Percentiles rank a stretch among this genome's conserved stretches.
Evolutionary conservation across 2,329 filamentous ascomycete genomes (phyloP).

Genomic region (Ophiostoma australiae): DNA sequence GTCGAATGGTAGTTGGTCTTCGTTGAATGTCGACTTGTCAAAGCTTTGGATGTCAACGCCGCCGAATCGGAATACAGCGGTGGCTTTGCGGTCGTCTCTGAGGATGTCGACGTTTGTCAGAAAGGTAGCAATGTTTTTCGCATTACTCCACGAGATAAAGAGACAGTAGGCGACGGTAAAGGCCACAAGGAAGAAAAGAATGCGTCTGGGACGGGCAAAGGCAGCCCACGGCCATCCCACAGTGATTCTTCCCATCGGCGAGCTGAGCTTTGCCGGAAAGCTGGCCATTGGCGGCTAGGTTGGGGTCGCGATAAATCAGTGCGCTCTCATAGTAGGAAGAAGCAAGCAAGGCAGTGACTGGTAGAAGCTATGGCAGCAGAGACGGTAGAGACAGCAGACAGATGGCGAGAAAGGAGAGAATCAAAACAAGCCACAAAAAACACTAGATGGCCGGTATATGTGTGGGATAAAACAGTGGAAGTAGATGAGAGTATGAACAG

Average conservation of each 20-base stretch:
- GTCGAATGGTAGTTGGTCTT: slow-evolving; percentile 21
- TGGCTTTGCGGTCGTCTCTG: background rate
- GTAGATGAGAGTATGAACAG: background rate
- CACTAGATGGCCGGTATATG: background rate
- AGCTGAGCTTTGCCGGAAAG: background rate
- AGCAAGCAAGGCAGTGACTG: background rate
- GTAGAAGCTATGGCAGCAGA: background rate
- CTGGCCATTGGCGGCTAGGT: background rate
- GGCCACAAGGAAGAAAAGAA: slow-evolving; percentile 5
- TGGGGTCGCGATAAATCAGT: background rate
- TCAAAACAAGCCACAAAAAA: background rate
- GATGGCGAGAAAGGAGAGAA: background rate
- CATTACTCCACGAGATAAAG: slow-evolving; percentile 10
- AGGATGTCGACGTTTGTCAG: slow-evolving; percentile 17
- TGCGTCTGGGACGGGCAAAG: slow-evolving; percentile 16
- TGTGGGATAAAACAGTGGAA: background rate
- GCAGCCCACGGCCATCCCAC: background rate
- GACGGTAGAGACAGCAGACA: background rate
- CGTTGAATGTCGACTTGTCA: slow-evolving; percentile 8
- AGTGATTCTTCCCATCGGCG: slow-evolving; percentile 18
- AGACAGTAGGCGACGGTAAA: slow-evolving; percentile 8
- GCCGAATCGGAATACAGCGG: slow-evolving; percentile 12
- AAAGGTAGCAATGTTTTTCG: slow-evolving; percentile 6
- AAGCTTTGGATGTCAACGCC: slow-evolving; percentile 3
- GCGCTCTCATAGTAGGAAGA: background rate